Evolutionary conservation across 2,329 filamentous ascomycete species (phyloP).

Genomic region (Furcasterigmium furcatum): DNA sequence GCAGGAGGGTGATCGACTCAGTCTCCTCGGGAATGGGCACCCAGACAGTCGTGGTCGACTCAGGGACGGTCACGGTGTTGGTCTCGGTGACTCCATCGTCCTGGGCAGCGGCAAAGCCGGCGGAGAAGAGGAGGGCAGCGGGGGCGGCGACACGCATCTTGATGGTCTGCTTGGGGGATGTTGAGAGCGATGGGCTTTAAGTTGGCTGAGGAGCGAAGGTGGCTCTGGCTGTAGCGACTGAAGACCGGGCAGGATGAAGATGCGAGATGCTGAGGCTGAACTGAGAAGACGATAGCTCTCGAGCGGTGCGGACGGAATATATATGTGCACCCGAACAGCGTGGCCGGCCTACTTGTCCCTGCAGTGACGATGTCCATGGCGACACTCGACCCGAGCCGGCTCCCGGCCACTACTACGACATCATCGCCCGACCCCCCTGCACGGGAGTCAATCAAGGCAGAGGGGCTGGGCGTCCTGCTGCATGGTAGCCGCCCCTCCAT

Average conservation of each 20-base stretch:
- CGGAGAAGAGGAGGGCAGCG: slow-evolving; percentile 10
- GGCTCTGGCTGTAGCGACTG: background rate
- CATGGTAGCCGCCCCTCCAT: background rate
- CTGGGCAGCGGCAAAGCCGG: slow-evolving; percentile 16
- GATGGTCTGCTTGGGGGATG: background rate
- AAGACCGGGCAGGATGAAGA: background rate
- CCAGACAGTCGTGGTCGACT: background rate
- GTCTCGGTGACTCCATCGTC: slow-evolving; percentile 11
- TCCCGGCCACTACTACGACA: background rate
- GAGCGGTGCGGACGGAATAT: background rate
- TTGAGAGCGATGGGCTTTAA: background rate
- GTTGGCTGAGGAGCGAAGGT: background rate
- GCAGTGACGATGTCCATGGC: background rate
- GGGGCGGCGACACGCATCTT: slow-evolving; percentile 20
- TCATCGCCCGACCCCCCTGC: background rate
- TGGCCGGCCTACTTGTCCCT: background rate
- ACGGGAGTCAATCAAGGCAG: background rate
- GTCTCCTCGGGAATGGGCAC: background rate
- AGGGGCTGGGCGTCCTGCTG: background rate
- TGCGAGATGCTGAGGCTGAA: background rate
- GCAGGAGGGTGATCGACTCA: slow-evolving; percentile 6
- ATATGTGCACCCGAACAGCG: background rate
- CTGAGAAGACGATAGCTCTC: background rate
- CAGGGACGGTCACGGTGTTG: slow-evolving; percentile 10
- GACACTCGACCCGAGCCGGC: background rate